A percentile compares a stretch with the other conserved stretches of the same genome.
Conservation (phyloP, 495 filamentous ascomycete genomes). For the Wilcoxina mikolae region DNA sequence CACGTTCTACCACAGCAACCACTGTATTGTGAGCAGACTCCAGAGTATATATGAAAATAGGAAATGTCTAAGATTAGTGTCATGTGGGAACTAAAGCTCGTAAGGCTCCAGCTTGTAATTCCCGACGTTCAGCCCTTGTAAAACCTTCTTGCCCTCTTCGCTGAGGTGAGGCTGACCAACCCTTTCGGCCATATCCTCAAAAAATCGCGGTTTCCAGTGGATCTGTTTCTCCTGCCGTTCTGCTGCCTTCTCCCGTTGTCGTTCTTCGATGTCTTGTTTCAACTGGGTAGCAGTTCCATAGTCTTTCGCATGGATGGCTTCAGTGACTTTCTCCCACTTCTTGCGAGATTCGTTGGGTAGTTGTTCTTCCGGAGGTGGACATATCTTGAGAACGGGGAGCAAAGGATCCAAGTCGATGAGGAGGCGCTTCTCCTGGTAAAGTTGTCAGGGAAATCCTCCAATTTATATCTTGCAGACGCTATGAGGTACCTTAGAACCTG, state of each 20-base stretch:
- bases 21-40: too few relatives aligned
- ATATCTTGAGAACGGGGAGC: conserved; percentile 53
- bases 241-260: conserved; percentile 69
- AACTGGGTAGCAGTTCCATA: conserved; percentile 68
- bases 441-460: conserved; percentile 11
- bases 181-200: conserved; percentile 31
- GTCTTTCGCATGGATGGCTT: conserved; percentile 72
- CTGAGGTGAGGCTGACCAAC: conserved; percentile 22
- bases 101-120: conserved; percentile 12
- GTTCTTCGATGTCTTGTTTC: conserved; percentile 85
- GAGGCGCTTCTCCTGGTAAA: conserved; percentile 45
- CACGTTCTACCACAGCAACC: too few relatives aligned
- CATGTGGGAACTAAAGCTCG: neutral
- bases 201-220: conserved; percentile 81
- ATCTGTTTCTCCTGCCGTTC: conserved; percentile 50
- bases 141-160: conserved; percentile 20
- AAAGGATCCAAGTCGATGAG: conserved; percentile 79
- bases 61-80: neutral
- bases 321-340: conserved; percentile 76
- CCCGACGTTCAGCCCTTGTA: conserved; percentile 21
- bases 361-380: conserved; percentile 62
- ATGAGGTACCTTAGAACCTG: conserved; percentile 26
- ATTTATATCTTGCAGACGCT: neutral
- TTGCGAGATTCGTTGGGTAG: conserved; percentile 79
- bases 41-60: too few relatives aligned